phyloP scores from a whole-genome alignment of 805 yeast genomes.

The Blastobotrys terrestris region DNA sequence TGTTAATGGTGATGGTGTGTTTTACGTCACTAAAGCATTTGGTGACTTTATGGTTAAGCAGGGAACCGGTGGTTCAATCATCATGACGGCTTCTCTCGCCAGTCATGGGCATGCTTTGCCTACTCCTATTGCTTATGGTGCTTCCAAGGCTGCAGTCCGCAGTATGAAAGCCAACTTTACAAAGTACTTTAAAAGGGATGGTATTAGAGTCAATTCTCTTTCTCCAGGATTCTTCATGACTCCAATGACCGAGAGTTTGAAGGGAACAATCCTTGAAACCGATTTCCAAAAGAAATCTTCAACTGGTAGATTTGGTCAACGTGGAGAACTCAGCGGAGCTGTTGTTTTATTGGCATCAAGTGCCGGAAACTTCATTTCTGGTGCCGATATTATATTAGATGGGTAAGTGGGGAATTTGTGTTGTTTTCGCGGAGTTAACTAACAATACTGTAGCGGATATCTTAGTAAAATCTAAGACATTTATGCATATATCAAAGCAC shows the following conservation, averaged over 20 bases:
- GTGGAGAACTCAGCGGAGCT: constrained; percentile 3
- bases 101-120: constrained; percentile 28
- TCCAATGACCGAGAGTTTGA: constrained; percentile 3
- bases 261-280: constrained; percentile 21
- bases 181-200: constrained; percentile 4
- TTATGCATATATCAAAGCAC: too few relatives aligned
- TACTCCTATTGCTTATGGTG: constrained; percentile 1
- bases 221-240: constrained; percentile 44
- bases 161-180: constrained; percentile 6
- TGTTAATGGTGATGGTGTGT: constrained; percentile 7
- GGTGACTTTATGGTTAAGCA: constrained; percentile 9
- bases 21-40: constrained; percentile 1
- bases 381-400: constrained; percentile 5
- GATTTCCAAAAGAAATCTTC: not conserved
- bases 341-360: not conserved
- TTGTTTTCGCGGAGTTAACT: too few relatives aligned
- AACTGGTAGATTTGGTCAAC: constrained; percentile 5
- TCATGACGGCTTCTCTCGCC: constrained; percentile 6
- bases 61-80: constrained; percentile 7
- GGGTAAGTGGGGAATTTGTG: too few relatives aligned
- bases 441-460: too few relatives aligned
- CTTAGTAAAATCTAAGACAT: too few relatives aligned
- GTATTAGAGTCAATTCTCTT: constrained; percentile 41
- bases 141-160: constrained; percentile 7
- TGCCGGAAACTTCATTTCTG: constrained; percentile 4